Conservation (phyloP, 2,329 filamentous ascomycete species). For the Monascus ruber region DNA sequence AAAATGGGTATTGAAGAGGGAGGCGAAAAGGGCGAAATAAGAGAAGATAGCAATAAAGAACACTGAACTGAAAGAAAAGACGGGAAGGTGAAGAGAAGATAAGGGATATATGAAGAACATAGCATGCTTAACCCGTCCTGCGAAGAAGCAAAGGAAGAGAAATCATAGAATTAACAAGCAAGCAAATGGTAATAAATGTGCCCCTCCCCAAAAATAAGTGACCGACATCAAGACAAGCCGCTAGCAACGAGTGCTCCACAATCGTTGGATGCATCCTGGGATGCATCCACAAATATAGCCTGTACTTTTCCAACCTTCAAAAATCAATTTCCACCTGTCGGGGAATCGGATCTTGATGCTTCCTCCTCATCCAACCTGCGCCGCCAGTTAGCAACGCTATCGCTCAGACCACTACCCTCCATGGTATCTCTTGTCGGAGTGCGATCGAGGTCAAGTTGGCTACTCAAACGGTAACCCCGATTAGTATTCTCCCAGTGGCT, state of each 20-base stretch:
- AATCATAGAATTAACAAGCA: too few relatives aligned
- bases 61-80: conserved; percentile 1
- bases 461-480: conserved; percentile 85
- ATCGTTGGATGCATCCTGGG: too few relatives aligned
- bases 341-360: conserved; percentile 14
- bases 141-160: too few relatives aligned
- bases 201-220: too few relatives aligned
- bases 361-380: conserved; percentile 59
- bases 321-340: conserved; percentile 7
- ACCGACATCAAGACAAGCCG: too few relatives aligned
- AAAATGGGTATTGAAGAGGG: conserved; percentile 1
- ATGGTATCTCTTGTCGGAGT: conserved; percentile 36
- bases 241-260: too few relatives aligned
- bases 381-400: conserved; percentile 68
- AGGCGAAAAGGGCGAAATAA: background rate
- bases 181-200: too few relatives aligned
- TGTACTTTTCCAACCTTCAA: conserved; percentile 13
- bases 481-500: conserved; percentile 93
- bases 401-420: conserved; percentile 43
- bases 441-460: conserved; percentile 74
- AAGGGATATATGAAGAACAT: background rate
- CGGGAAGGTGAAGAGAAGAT: conserved; percentile 1
- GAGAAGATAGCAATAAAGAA: background rate
- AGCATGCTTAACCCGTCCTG: background rate
- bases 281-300: background rate